These are phyloP conservation scores for Chaetomiaceae sp. DNA, from an alignment of 2,329 filamentous ascomycete genomes.

Conservation along the genomic window DNA sequence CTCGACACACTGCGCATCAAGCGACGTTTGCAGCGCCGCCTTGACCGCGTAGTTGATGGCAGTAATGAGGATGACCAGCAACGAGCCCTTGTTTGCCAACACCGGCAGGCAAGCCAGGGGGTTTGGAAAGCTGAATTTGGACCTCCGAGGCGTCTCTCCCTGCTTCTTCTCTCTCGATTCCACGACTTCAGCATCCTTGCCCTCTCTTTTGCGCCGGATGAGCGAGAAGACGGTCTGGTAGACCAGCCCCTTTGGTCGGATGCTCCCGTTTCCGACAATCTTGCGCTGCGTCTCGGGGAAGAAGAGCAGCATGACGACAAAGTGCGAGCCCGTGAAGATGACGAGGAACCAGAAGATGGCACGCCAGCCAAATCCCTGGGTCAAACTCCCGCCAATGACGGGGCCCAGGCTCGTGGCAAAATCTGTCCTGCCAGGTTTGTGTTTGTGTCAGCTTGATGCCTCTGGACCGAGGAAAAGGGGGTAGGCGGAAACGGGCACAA, in stretches of 20 bases:
- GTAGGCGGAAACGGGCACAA: background rate
- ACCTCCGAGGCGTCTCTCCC: background rate
- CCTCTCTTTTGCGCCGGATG: background rate
- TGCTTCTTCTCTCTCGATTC: background rate
- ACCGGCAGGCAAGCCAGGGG: constrained; percentile 15
- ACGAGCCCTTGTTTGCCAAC: constrained; percentile 9
- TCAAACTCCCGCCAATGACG: constrained; percentile 54
- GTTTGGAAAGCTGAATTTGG: constrained; percentile 2
- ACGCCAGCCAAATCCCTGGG: constrained; percentile 54
- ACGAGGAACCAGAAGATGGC: constrained; percentile 59
- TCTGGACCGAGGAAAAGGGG: no score
- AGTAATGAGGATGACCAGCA: constrained; percentile 16
- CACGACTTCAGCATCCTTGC: background rate
- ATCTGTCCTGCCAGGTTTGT: constrained; percentile 14
- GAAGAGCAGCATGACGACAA: constrained; percentile 42
- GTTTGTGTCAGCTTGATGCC: background rate
- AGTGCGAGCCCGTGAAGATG: constrained; percentile 39
- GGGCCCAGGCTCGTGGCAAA: constrained; percentile 46
- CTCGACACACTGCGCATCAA: constrained; percentile 15
- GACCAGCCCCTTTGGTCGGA: constrained; percentile 34
- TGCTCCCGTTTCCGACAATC: constrained; percentile 50
- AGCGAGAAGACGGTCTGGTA: constrained; percentile 33
- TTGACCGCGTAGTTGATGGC: constrained; percentile 18
- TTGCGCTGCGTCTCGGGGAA: constrained; percentile 50
- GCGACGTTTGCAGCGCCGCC: constrained; percentile 12